Base-by-base conservation (phyloP, 768 basidiomycete species). In the Pleurotus citrinopileatus region DNA sequence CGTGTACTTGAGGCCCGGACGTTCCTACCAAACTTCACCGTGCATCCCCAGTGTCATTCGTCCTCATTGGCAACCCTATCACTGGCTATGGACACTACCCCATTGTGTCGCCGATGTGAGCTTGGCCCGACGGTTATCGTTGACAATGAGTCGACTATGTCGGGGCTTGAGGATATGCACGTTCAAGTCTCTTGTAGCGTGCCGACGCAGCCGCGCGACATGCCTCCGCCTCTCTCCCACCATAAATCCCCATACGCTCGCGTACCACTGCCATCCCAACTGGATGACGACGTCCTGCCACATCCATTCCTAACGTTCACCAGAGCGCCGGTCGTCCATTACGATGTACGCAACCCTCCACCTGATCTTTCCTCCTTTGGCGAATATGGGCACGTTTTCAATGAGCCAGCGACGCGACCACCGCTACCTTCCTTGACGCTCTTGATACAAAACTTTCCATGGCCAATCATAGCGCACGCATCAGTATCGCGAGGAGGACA, bases 381-480 rank as follows among this genome's bases (percentile, higher is more conserved):
- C 9, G 10, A 9, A 34, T 10, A 34, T 34, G 9, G 10, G n/a
- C 32, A n/a, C 32, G 32, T 34, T 34, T 13, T 44, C 4, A 17
- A 44, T 26, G 20, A 44, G 23, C 43, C 43, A 20, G 43, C 43
- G 20, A 44, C 43, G 20, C 8, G 25, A 44, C 43, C 43, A 23
- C 20, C 19, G 43, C 25, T 44, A 44, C 19, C 43, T 4, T 44
- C 43, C 6, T 15, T 44, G 10, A 44, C 43, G 20, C 23, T 44
- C 19, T 4, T 44, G 20, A 44, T 44, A 17, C 43, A 15, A 20
- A 22, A 10, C 2, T 44, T 44, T 26, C 43, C 43, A 9, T 44
- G 43, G 43, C 43, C 43, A 13, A 44, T 44, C n/a, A 22, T 44
- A 9, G 43, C 43, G 25, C 43, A 44, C 43, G 43, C 43, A 44